Base-by-base conservation (phyloP, 805 yeast genomes). In the Cyberlindnera xylosilytica region DNA sequence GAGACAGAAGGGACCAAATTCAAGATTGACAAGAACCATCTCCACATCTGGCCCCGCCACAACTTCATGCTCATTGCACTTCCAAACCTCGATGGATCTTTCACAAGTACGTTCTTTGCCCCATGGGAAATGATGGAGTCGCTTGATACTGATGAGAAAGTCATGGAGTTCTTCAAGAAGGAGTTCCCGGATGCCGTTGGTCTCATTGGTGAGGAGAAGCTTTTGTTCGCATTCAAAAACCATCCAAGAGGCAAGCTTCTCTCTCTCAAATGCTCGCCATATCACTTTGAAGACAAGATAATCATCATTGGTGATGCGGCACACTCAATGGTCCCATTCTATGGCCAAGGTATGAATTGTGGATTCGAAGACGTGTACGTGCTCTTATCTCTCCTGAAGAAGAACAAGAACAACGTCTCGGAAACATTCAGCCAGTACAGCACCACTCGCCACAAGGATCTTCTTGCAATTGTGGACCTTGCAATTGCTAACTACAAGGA, bases 241-340 rank as follows among this genome's bases (percentile, higher is more conserved):
- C 74, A 84, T 53, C 96, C 95, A 4, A 71, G 81, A 39, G 93
- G 95, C 4, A 70, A 89, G n/a, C 69, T 90, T 34, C 72, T 89
- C 66, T 87, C 86, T 47, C 74, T 86, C 7, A 74, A 73, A 36
- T 82, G 87, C 52, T 65, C 66, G 38, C 88, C 91, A 2, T 90
- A 87, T 64, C 78, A 87, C 57, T 73, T 69, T 35, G 61, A 70
- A 32, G 85, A 80, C 36, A 74, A 76, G 44, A 81, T 81, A 13
- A 66, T 90, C 9, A 65, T 90, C 11, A 65, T 90, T 22, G 97
- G 97, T 6, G 97, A 90, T 61, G 96, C 97, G 1, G 95, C 97
- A 0, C 97, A 90, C 64, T 79, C 93, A 22, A 90, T 89, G 96
- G 97, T 90, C 6, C 97, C 97, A n/a, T 90, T 90, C 62, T 90